Evolutionary conservation across 2,329 filamentous ascomycete species (phyloP), one percentile per base, ranked within the genome.

Genomic region (Pestalotiopsis sp.): DNA sequence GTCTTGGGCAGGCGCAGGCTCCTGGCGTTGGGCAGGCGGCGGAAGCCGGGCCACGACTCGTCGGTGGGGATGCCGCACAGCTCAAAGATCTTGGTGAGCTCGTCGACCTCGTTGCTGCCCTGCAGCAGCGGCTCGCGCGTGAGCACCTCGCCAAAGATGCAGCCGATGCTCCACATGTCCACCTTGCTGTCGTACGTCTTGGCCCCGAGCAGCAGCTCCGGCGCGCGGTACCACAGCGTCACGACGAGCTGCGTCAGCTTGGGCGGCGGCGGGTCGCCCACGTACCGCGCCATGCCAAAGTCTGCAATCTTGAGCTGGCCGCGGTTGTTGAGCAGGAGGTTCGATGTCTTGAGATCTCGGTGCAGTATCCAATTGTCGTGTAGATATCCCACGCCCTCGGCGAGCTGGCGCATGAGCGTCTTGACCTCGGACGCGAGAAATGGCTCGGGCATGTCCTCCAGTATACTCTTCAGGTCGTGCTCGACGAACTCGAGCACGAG

Each of bases 401-500:
- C 87, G 39, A 99, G 89, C 80, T 99, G 96, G 1, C 91, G 85
- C 67, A 98, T 87, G 27, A 99, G 88, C 0, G 93, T 95, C 81
- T 99, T 99, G 77, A 94, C 90, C 80, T 99, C 96, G 57, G 93
- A 97, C 1, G 93, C 92, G 68, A 97, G 87, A 79, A 99, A 99
- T 0, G 95, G 94, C 78, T 98, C 93, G 66, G 92, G 89, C 94
- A 98, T 97, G 78, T 97, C 93, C 80, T 97, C 93, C 72, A 97
- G 92, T 68, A 99, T 88, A 67, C 92, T 93, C 81, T 97, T 97
- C 68, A 99, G 90, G 78, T 99, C 96, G 85, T 99, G 96, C 84
- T 98, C 95, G 75, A 98, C 86, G 81, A 98, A 99, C 78, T 98
- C 95, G 86, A 99, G 95, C 71, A 98, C 96, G 68, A 99, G 89